Evolutionary conservation across 2,329 filamentous ascomycete genomes (phyloP).

Genomic region (Colletotrichum neosansevieriae): DNA sequence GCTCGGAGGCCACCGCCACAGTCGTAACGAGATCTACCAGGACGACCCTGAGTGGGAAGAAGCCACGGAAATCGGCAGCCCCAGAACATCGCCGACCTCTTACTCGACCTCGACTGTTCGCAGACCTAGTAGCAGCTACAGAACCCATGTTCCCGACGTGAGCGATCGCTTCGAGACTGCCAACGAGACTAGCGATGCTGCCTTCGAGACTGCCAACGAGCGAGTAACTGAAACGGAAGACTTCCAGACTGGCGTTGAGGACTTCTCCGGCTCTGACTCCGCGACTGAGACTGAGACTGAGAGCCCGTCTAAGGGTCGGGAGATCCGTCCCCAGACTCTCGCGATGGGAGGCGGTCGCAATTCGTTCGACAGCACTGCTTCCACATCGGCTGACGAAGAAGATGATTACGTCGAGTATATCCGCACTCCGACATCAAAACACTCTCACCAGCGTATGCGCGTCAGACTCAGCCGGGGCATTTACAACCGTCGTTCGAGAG

Average conservation of each 20-base stretch:
- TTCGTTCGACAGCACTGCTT: constrained; percentile 89
- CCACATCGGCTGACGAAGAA: constrained; percentile 81
- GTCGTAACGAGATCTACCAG: constrained; percentile 81
- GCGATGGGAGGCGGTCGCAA: constrained; percentile 64
- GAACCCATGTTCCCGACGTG: constrained; percentile 56
- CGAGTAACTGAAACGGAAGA: constrained; percentile 89
- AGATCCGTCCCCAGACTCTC: constrained; percentile 57
- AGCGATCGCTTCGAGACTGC: constrained; percentile 84
- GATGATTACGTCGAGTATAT: constrained; percentile 63
- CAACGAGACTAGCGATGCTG: constrained; percentile 78
- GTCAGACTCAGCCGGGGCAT: constrained; percentile 76
- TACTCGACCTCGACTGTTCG: constrained; percentile 48
- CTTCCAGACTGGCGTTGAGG: constrained; percentile 94
- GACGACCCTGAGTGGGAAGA: constrained; percentile 95
- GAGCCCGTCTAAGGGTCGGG: constrained; percentile 60
- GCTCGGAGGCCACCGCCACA: constrained; percentile 80
- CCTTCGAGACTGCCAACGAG: constrained; percentile 80
- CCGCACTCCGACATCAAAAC: constrained; percentile 72
- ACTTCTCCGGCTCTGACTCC: constrained; percentile 76
- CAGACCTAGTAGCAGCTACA: constrained; percentile 40
- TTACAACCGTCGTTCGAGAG: constrained; percentile 69
- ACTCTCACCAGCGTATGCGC: constrained; percentile 76
- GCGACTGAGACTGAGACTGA: constrained; percentile 93
- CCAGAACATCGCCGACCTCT: constrained; percentile 57
- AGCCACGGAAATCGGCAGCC: constrained; percentile 66